Percentiles rank a stretch among this genome's conserved stretches.
Conservation (phyloP, 192 early-diverging fungal species). For the Coemansia biformis region DNA sequence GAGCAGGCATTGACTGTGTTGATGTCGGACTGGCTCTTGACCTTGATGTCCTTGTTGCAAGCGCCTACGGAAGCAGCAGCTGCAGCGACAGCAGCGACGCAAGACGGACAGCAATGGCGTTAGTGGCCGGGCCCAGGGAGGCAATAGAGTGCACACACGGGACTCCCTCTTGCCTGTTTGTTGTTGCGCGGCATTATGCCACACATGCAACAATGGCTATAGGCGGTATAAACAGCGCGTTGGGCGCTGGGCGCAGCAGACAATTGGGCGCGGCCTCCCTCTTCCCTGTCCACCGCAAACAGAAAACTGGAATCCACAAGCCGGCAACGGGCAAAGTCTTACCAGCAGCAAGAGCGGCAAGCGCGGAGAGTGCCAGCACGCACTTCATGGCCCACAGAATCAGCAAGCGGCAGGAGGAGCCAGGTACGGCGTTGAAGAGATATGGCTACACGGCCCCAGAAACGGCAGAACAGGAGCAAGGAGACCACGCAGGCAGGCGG, state of each 20-base stretch:
- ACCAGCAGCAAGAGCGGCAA: slow-evolving; percentile 39
- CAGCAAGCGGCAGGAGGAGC: not conserved
- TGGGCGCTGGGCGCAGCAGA: too few relatives aligned
- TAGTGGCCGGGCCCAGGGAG: too few relatives aligned
- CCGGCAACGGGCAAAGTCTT: too few relatives aligned
- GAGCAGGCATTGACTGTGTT: slow-evolving; percentile 38
- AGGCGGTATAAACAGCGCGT: not conserved
- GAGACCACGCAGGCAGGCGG: not conserved
- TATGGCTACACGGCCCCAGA: not conserved
- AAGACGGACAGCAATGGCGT: too few relatives aligned
- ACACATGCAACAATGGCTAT: not conserved
- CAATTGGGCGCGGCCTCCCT: too few relatives aligned
- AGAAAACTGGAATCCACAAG: too few relatives aligned
- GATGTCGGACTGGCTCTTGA: slow-evolving; percentile 40
- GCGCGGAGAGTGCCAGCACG: slow-evolving; percentile 29
- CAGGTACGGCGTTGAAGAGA: not conserved
- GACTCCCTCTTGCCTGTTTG: too few relatives aligned
- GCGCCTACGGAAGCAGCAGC: slow-evolving; percentile 32
- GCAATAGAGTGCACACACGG: too few relatives aligned
- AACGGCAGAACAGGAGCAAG: not conserved
- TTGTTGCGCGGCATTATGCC: too few relatives aligned
- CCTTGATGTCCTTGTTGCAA: slow-evolving; percentile 37
- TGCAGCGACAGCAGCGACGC: too few relatives aligned
- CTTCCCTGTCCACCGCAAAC: too few relatives aligned
- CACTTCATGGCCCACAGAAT: slow-evolving; percentile 32